A percentile compares a stretch with the other conserved stretches of the same genome.
Evolutionary conservation across 164 flowering plant genomes (phyloP).

Genomic region (Piper betle): DNA sequence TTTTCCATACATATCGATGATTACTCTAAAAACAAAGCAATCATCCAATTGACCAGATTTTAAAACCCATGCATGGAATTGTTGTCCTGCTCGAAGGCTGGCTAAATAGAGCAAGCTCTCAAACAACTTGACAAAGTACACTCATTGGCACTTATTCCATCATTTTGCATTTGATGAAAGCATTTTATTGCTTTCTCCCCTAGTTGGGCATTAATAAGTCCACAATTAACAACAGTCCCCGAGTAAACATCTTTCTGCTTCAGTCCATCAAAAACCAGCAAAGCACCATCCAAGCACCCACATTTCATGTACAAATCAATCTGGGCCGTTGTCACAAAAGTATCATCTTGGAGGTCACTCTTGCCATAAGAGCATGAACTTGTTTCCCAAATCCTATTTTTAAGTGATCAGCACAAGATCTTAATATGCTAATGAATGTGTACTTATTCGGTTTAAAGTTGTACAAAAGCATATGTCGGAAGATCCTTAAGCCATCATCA

Average conservation of each 20-base stretch:
- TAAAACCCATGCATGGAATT: slow-evolving; percentile 29
- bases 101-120: slow-evolving; percentile 33
- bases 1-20: slow-evolving; percentile 44
- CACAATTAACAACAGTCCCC: slow-evolving; percentile 29
- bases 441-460: slow-evolving; percentile 33
- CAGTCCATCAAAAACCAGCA: slow-evolving; percentile 15
- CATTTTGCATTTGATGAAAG: slow-evolving; percentile 36
- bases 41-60: slow-evolving; percentile 30
- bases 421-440: slow-evolving; percentile 25
- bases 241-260: slow-evolving; percentile 21
- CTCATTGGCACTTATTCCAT: slow-evolving; percentile 35
- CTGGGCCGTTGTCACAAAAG: slow-evolving; percentile 27
- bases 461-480: slow-evolving; percentile 24
- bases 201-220: slow-evolving; percentile 25
- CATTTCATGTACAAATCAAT: slow-evolving; percentile 31
- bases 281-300: slow-evolving; percentile 18
- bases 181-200: slow-evolving; percentile 30
- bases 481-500: slow-evolving; percentile 21
- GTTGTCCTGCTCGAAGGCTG: slow-evolving; percentile 31
- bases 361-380: slow-evolving; percentile 24
- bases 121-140: slow-evolving; percentile 42
- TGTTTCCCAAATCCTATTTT: slow-evolving; percentile 18
- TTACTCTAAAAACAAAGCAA: slow-evolving; percentile 28
- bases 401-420: slow-evolving; percentile 20
- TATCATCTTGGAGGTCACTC: slow-evolving; percentile 14